Evolutionary conservation across 192 early-diverging fungal genomes (phyloP), one percentile per base, ranked within the genome.

Genomic region (Paraglomus brasilianum): DNA sequence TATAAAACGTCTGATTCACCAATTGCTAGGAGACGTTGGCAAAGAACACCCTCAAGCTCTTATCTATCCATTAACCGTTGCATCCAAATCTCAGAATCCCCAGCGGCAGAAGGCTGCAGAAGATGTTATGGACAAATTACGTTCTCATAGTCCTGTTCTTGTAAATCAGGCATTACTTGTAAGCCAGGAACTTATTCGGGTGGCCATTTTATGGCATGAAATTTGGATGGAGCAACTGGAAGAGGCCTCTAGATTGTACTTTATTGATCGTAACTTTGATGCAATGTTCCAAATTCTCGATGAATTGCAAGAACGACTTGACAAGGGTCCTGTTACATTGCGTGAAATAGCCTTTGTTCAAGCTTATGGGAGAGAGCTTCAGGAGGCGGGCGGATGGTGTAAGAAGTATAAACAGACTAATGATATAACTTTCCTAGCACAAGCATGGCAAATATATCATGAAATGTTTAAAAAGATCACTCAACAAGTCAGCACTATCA

Each of bases 141-240:
- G 92, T 14, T 82, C 89, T 45, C 87, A 94, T 75, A 88, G 87
- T 63, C 83, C 94, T 10, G 68, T 81, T 22, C 81, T 99, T 60
- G 95, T 99, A 7, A 92, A 96, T 50, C 93, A 95, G 82, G 96
- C 95, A 8, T 76, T 96, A 7, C 75, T 98, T 22, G 96, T 99
- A 41, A 93, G 92, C 74, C 91, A 95, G 73, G 97, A 99, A 72
- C 85, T 99, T 22, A 96, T 98, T 72, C 88, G 96, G n/a, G 91
- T 96, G 8, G 93, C 97, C 5, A 91, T 97, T 66, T 73, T 96
- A 44, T 95, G 95, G 90, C 92, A 95, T 43, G 97, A 99, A 78
- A 91, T 95, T 91, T 99, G 97, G 97, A 88, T 92, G 53, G 94
- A 97, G 63, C 93, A 90, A 3, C 73, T 98, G 5, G 93, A 95